These are phyloP conservation scores for Penicillium pancosmium DNA, from an alignment of 495 filamentous ascomycete species.

Conservation along the genomic window DNA sequence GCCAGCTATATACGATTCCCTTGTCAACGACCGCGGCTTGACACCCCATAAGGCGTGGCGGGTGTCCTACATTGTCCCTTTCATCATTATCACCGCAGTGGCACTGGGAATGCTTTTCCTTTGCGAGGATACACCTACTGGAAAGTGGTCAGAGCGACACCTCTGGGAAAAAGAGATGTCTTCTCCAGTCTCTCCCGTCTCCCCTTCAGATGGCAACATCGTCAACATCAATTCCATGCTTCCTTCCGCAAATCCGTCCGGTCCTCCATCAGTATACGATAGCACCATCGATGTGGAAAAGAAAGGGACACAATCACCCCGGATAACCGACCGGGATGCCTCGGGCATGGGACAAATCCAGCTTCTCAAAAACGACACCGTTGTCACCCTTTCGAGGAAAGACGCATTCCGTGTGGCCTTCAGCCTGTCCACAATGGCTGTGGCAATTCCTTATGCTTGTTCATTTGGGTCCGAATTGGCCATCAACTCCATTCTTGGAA, in stretches of 20 bases:
- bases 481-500: constrained; percentile 79
- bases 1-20: constrained; percentile 85
- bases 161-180: constrained; percentile 35
- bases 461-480: constrained; percentile 85
- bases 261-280: constrained; percentile 41
- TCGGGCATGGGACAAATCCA: constrained; percentile 57
- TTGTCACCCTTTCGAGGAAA: constrained; percentile 65
- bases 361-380: constrained; percentile 56
- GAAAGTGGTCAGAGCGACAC: constrained; percentile 78
- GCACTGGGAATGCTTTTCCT: constrained; percentile 71
- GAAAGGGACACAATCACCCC: constrained; percentile 39
- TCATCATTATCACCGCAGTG: constrained; percentile 68
- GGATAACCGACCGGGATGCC: constrained; percentile 51
- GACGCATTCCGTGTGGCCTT: constrained; percentile 60
- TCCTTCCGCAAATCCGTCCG: constrained; percentile 36
- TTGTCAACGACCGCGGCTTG: constrained; percentile 63
- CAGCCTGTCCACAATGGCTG: constrained; percentile 68
- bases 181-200: not conserved
- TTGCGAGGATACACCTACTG: constrained; percentile 84
- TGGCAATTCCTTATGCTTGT: constrained; percentile 76
- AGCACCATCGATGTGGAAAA: constrained; percentile 43
- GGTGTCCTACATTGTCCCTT: constrained; percentile 80
- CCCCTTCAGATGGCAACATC: constrained; percentile 52
- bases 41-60: constrained; percentile 75
- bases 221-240: constrained; percentile 52